Conservation (phyloP, 2,329 filamentous ascomycete species). For the Hypoxylon sp. region DNA sequence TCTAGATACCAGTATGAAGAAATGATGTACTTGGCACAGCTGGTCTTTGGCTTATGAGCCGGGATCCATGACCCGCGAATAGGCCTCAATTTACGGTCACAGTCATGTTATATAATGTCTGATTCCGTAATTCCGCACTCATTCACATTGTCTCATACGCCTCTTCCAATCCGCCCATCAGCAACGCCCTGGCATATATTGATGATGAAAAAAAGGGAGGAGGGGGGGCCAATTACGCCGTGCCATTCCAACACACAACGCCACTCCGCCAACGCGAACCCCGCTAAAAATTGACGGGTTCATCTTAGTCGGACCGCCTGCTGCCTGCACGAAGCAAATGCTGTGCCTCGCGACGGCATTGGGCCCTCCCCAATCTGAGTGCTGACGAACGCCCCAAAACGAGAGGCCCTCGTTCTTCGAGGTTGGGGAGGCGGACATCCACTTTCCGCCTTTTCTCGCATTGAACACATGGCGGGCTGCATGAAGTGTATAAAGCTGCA, state of each 20-base stretch:
- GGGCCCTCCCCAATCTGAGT: slow-evolving; percentile 8
- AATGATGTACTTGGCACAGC: background rate
- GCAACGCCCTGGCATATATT: slow-evolving; percentile 6
- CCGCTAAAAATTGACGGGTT: slow-evolving; percentile 29
- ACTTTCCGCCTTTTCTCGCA: slow-evolving; percentile 6
- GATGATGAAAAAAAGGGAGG: background rate
- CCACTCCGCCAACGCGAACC: slow-evolving; percentile 9
- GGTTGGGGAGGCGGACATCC: slow-evolving; percentile 3
- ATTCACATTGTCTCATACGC: slow-evolving; percentile 8
- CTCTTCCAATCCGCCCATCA: background rate
- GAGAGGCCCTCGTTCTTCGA: slow-evolving; percentile 1
- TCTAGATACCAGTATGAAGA: background rate
- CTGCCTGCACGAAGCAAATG: slow-evolving; percentile 34
- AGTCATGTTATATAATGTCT: background rate
- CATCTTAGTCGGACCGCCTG: slow-evolving; percentile 24
- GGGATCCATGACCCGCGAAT: background rate
- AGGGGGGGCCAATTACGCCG: slow-evolving; percentile 10
- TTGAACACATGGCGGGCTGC: slow-evolving; percentile 17
- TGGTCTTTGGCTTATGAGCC: background rate
- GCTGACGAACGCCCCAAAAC: background rate
- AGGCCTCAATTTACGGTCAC: background rate
- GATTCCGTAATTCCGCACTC: background rate
- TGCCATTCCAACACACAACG: slow-evolving; percentile 13
- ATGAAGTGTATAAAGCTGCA: slow-evolving; percentile 30
- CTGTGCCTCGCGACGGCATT: slow-evolving; percentile 24